Base-by-base conservation (phyloP, 202 grass and related monocot species). In the Elaeis oleifera region DNA sequence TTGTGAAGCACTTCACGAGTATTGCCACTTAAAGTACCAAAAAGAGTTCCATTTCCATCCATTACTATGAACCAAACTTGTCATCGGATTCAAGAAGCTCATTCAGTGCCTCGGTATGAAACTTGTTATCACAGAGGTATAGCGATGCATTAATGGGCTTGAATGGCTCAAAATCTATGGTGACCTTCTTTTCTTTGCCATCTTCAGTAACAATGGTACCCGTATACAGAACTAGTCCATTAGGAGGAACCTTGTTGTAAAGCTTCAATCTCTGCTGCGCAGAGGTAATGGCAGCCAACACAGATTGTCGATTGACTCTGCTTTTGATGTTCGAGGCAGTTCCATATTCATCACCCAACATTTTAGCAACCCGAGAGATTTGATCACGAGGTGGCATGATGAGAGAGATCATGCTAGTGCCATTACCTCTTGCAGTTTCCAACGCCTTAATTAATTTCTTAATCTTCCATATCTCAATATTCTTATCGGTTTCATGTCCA, bases 321-420 rank as follows among this genome's bases (percentile, higher is more conserved):
- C 84, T 89, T 70, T 95, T 95, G 74, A 95, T 95, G 82, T 95
- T 95, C 0, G 90, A 89, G 50, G 90, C 85, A 23, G 90, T 95
- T 51, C 90, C 90, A 59, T 95, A 95, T 71, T 95, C 90, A 70
- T 95, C 90, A 22, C 85, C 90, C 76, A 95, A n/a, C 90, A 95
- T 89, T 69, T 95, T 95, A 57, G 76, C 65, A 6, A 78, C 85
- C 1, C 85, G 79, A 15, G 90, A 79, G 23, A 89, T 59, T 74
- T 95, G 85, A 56, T 95, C 90, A 23, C 90, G 85, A 57, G 90
- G 85, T 2, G 81, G 85, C 90, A 95, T 86, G 60, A 95, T 85
- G 3, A 95, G 79, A 56, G 90, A 95, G 44, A 95, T 95, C 90
- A 95, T 95, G 70, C 90, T 95, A 0, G 90, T 95, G 16, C 90